Base-by-base conservation (phyloP, 371 early-diverging fungal genomes). In the Globomyces sp. region DNA sequence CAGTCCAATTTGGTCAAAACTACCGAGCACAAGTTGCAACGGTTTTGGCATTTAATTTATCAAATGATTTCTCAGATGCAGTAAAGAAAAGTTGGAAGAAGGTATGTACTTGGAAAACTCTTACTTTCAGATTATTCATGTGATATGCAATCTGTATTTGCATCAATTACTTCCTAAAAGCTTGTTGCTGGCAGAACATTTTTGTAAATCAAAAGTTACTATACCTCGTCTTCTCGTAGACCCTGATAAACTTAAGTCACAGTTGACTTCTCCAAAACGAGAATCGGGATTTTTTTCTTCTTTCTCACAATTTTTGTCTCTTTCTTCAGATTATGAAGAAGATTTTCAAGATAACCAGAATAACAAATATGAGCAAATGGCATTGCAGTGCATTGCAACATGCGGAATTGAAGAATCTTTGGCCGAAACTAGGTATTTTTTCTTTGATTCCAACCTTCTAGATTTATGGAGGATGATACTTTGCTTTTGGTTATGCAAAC, bases 11-110 rank as follows among this genome's bases (percentile, higher is more conserved):
- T 77, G 96, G 96, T 58, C 82, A 88, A 59, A 89, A 91, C 67
- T 92, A 90, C 71, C 88, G 89, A 61, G 92, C 90, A 2, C 95
- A 96, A 72, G 76, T 94, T 39, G 94, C 94, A 0, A 86, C 93
- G 39, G 90, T 94, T 6, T 84, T 92, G 4, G 80, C 90, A 66
- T 92, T 95, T 74, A 86, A 87, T 13, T 78, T 94, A 10, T 89
- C 86, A 1, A 80, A 84, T 5, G 87, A 88, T 71, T 88, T 87
- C 66, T 88, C 92, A 2, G 89, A 89, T 50, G 72, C 85, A 10
- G 70, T 94, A 65, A 73, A 84, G 39, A 81, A 79, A 40, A 90
- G 93, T 8, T 96, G 97, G 95, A 76, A 74, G 61, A 80, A 86
- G 80, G 71, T 91, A 24, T 24, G 24, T 24, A 24, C 24, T 24